Evolutionary conservation across 2,329 filamentous ascomycete genomes (phyloP).

Genomic region (Talaromyces sp.): DNA sequence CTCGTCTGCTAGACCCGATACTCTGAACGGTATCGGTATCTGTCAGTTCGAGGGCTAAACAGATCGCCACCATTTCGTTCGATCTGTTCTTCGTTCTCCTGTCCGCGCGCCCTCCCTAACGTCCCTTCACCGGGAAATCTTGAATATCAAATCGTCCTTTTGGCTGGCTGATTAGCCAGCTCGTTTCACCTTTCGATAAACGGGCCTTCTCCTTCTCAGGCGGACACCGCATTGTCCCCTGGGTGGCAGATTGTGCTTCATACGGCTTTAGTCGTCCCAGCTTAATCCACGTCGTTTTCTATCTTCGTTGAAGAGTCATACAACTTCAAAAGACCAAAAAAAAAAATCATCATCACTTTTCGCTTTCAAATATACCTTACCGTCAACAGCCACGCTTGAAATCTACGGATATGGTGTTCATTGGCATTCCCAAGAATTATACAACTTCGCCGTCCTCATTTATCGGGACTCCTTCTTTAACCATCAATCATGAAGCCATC

Average conservation of each 20-base stretch:
- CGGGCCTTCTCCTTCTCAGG: slow-evolving; percentile 96
- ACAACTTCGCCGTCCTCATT: slow-evolving; percentile 74
- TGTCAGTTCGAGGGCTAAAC: slow-evolving; percentile 60
- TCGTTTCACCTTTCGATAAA: slow-evolving; percentile 55
- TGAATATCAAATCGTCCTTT: slow-evolving; percentile 46
- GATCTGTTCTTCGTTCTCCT: slow-evolving; percentile 79
- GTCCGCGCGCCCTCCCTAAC: slow-evolving; percentile 89
- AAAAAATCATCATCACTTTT: slow-evolving; percentile 15
- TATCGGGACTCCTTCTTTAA: slow-evolving; percentile 80
- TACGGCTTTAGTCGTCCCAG: slow-evolving; percentile 38
- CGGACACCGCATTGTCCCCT: slow-evolving; percentile 94
- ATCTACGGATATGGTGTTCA: slow-evolving; percentile 73
- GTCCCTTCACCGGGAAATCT: slow-evolving; percentile 52
- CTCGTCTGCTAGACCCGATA: slow-evolving; percentile 84
- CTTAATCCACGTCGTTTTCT: slow-evolving; percentile 14
- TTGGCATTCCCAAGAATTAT: slow-evolving; percentile 75
- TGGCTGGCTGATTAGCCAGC: slow-evolving; percentile 71
- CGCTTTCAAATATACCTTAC: slow-evolving; percentile 25
- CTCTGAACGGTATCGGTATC: slow-evolving; percentile 79
- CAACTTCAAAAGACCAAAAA: slow-evolving; percentile 5
- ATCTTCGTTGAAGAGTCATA: slow-evolving; percentile 9
- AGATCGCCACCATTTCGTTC: slow-evolving; percentile 80
- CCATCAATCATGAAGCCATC: slow-evolving; percentile 93
- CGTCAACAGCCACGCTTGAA: slow-evolving; percentile 18
- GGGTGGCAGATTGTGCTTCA: slow-evolving; percentile 96